Evolutionary conservation across 2,329 filamentous ascomycete species (phyloP).

Genomic region (Scortechinia acanthostroma): DNA sequence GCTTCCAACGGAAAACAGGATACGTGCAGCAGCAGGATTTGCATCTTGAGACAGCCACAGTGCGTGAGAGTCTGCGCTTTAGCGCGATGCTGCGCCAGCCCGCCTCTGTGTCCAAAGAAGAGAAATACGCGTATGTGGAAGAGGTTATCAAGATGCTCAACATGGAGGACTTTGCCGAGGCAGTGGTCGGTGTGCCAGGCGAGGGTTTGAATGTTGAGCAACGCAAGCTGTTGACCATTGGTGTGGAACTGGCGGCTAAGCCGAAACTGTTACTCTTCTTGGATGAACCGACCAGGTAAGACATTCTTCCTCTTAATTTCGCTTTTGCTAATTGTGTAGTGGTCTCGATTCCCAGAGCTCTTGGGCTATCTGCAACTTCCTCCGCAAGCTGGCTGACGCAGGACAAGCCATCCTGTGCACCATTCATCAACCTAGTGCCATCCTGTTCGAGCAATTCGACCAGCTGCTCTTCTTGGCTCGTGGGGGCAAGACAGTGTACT

Average conservation of each 20-base stretch:
- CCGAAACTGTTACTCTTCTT: conserved; percentile 32
- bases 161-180: conserved; percentile 40
- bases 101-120: conserved; percentile 24
- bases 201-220: conserved; percentile 32
- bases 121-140: conserved; percentile 36
- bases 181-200: conserved; percentile 38
- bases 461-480: conserved; percentile 38
- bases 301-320: too few relatives aligned
- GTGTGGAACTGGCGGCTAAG: conserved; percentile 23
- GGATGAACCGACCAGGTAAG: conserved; percentile 38
- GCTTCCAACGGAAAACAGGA: conserved; percentile 38
- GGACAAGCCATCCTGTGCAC: conserved; percentile 26
- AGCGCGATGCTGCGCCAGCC: conserved; percentile 27
- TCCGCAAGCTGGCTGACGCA: conserved; percentile 36
- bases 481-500: conserved; percentile 44
- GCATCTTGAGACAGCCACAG: conserved; percentile 21
- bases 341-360: conserved; percentile 41
- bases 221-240: conserved; percentile 33
- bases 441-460: conserved; percentile 31
- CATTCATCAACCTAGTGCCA: conserved; percentile 26
- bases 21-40: conserved; percentile 43
- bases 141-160: conserved; percentile 38
- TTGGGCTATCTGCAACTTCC: conserved; percentile 39
- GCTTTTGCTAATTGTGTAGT: too few relatives aligned
- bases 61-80: conserved; percentile 20